Percentiles rank a stretch among this genome's conserved stretches.
Evolutionary conservation across 1,139 yeast genomes (phyloP).

Genomic region (Yamadazyma atlantica): DNA sequence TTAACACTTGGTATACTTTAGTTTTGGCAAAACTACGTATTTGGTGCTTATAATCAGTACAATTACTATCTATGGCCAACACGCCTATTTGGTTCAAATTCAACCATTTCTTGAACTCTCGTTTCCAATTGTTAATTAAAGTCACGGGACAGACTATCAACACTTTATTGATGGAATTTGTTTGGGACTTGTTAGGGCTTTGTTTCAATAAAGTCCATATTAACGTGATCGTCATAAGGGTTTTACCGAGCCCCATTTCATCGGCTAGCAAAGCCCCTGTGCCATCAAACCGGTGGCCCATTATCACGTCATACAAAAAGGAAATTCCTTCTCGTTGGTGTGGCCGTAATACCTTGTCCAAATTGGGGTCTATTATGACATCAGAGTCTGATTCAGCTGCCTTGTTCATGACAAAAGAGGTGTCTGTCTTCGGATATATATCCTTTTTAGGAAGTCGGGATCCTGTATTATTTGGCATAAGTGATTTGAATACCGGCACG

Average conservation of each 20-base stretch:
- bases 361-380: constrained; percentile 69
- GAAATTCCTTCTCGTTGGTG: constrained; percentile 85
- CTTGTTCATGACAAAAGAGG: constrained; percentile 12
- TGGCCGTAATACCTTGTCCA: constrained; percentile 60
- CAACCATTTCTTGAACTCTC: constrained; percentile 89
- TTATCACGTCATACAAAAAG: constrained; percentile 78
- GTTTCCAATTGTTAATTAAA: constrained; percentile 81
- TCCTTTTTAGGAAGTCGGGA: constrained; percentile 9
- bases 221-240: constrained; percentile 78
- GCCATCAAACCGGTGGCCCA: constrained; percentile 61
- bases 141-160: constrained; percentile 93
- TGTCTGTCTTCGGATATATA: constrained; percentile 14
- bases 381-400: constrained; percentile 30
- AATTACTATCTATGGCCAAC: constrained; percentile 50
- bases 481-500: constrained; percentile 11
- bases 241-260: constrained; percentile 97
- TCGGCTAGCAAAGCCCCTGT: constrained; percentile 87
- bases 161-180: constrained; percentile 51
- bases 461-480: constrained; percentile 1
- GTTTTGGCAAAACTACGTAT: constrained; percentile 63
- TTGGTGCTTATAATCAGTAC: constrained; percentile 57
- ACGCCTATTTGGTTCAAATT: constrained; percentile 64
- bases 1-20: constrained; percentile 75
- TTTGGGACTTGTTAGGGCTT: constrained; percentile 48
- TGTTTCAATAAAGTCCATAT: constrained; percentile 85